Conservation (phyloP, 192 early-diverging fungal genomes). For the Allomyces arbusculus region DNA sequence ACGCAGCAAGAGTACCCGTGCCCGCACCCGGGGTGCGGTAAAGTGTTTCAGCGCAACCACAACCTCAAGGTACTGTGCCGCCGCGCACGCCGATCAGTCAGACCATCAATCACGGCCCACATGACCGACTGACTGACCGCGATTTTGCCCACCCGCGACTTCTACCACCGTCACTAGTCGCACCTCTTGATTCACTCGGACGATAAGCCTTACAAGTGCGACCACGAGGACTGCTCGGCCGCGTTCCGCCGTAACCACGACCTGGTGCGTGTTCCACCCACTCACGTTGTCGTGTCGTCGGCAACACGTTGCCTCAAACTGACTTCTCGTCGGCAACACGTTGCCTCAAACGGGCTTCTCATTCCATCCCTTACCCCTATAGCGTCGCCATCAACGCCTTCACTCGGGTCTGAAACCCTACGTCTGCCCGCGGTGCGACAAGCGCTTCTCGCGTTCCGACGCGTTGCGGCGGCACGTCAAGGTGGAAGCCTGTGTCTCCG, state of each 20-base stretch:
- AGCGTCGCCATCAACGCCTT: slow-evolving; percentile 33
- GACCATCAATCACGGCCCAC: too few relatives aligned
- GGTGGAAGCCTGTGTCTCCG: slow-evolving; percentile 15
- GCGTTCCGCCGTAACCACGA: not conserved
- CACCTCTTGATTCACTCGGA: not conserved
- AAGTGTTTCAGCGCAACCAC: not conserved
- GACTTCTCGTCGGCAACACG: too few relatives aligned
- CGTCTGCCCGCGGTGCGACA: slow-evolving; percentile 39
- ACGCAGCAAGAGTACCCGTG: too few relatives aligned
- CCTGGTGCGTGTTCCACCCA: not conserved
- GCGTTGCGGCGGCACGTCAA: slow-evolving; percentile 47
- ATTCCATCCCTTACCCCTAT: too few relatives aligned
- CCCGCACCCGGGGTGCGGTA: not conserved
- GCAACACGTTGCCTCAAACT: too few relatives aligned
- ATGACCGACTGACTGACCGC: too few relatives aligned
- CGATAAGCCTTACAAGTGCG: not conserved
- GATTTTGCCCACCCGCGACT: too few relatives aligned
- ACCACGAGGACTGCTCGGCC: not conserved
- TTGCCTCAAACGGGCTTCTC: too few relatives aligned
- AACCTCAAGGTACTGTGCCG: not conserved
- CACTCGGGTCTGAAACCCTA: slow-evolving; percentile 48
- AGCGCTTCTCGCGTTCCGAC: slow-evolving; percentile 55
- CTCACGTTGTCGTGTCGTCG: too few relatives aligned
- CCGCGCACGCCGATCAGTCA: too few relatives aligned
- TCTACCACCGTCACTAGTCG: not conserved